Base-by-base conservation (phyloP, 2,329 filamentous ascomycete genomes). In the Xylaria hypoxylon region DNA sequence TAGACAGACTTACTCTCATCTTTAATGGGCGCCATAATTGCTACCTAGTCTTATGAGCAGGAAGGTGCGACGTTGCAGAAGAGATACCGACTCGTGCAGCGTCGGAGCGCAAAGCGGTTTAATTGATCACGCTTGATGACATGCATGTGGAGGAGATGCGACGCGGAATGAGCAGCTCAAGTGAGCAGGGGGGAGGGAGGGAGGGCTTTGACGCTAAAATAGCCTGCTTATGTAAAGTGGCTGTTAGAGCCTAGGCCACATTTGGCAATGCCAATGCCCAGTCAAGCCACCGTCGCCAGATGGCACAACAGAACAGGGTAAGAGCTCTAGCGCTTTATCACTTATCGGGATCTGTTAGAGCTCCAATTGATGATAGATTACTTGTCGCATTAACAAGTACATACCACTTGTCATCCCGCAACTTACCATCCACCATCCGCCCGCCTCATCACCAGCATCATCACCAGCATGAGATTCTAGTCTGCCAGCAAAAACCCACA, bases 1-100 rank as follows among this genome's bases (percentile, higher is more conserved):
- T 5, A 19, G 17, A 28, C 5, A 17, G 42, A 68, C 78, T 69
- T 72, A 81, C 80, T 78, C 59, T 83, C 81, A 70, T 82, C 79
- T 71, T 82, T 82, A 71, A 80, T 51, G 11, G 31, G 24, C 11
- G 24, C 76, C 72, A 76, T 76, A 26, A 64, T 73, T 67, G 31
- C 22, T 11, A 35, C 35, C 50, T 45, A 28, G n/a, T 52, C 22
- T 44, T 38, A 55, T 55, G 10, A 13, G 65, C 45, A 58, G 45
- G 47, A 58, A 52, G 53, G 38, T 48, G 53, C 40, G 62, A 59
- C 59, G 47, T 55, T 51, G 62, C 17, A 48, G 55, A 24, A 45
- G 59, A 56, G 47, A 62, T 45, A 48, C 33, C 60, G 55, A 57
- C 40, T 65, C 35, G 33, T 45, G 26, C 22, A 61, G 48, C 22